Conservation (phyloP, 352 stramenopile species). For the Pythium rishiriense region DNA sequence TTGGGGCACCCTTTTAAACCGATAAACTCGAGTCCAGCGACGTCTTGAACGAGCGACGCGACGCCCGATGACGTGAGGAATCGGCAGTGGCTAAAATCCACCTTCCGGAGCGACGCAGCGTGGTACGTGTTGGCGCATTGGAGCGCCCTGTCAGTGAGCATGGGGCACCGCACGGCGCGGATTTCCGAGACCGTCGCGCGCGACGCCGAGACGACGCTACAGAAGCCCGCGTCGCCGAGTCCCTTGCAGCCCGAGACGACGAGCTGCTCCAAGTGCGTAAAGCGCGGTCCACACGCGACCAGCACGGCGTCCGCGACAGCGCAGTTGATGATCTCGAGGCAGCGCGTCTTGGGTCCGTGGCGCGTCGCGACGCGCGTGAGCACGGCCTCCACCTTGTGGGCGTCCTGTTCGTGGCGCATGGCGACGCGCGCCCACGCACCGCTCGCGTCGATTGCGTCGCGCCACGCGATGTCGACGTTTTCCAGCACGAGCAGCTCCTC, state of each 20-base stretch:
- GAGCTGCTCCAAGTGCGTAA: constrained; percentile 41
- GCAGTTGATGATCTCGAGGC: constrained; percentile 50
- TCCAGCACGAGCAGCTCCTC: constrained; percentile 58
- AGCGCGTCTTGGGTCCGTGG: constrained; percentile 42
- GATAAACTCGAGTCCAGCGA: constrained; percentile 35
- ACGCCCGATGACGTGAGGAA: constrained; percentile 46
- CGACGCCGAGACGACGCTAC: constrained; percentile 39
- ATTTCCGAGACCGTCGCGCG: constrained; percentile 40
- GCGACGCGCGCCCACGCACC: constrained; percentile 37
- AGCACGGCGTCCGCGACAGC: constrained; percentile 38
- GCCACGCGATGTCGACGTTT: constrained; percentile 40
- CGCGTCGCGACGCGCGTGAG: constrained; percentile 33
- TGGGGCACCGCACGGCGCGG: constrained; percentile 49
- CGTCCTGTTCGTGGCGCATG: constrained; percentile 38
- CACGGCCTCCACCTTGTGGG: constrained; percentile 28
- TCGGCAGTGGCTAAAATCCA: constrained; percentile 68
- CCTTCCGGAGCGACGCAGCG: constrained; percentile 34
- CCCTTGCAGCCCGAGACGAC: constrained; percentile 58
- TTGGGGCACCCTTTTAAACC: constrained; percentile 61
- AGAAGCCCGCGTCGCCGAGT: constrained; percentile 46
- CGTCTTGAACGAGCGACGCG: constrained; percentile 30
- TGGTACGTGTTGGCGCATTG: constrained; percentile 30
- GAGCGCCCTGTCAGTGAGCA: constrained; percentile 47
- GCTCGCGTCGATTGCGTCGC: constrained; percentile 27
- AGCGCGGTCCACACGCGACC: constrained; percentile 33